Evolutionary conservation across 495 filamentous ascomycete genomes (phyloP).

Genomic region (Podospora fimiseda): DNA sequence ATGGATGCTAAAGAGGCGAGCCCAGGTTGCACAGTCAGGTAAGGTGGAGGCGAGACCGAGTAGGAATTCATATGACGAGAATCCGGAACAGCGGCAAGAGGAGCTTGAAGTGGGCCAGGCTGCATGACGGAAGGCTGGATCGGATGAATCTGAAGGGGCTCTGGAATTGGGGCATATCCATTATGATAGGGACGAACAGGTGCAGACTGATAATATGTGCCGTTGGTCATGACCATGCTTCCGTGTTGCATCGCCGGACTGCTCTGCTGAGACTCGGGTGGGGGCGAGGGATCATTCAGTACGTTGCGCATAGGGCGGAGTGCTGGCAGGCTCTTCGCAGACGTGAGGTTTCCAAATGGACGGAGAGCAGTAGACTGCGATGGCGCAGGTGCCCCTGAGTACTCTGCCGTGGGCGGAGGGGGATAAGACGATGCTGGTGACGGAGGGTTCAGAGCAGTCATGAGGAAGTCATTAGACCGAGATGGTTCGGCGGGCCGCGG

Average conservation of each 20-base stretch:
- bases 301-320: constrained; percentile 33
- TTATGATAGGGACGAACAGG: constrained; percentile 38
- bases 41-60: constrained; percentile 15
- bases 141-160: constrained; percentile 16
- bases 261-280: constrained; percentile 23
- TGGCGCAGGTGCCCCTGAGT: too few relatives aligned
- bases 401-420: constrained; percentile 2
- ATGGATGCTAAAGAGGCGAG: constrained; percentile 16
- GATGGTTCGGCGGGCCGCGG: constrained; percentile 8
- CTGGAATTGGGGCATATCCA: constrained; percentile 27
- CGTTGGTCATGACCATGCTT: constrained; percentile 33
- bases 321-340: constrained; percentile 33
- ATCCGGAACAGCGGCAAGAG: not conserved
- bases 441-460: constrained; percentile 37
- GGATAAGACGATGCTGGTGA: constrained; percentile 10
- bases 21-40: not conserved
- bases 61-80: constrained; percentile 14
- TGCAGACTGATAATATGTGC: constrained; percentile 30
- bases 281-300: constrained; percentile 18
- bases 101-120: constrained; percentile 13
- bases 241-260: constrained; percentile 18
- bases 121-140: constrained; percentile 19
- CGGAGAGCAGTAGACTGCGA: too few relatives aligned
- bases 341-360: too few relatives aligned
- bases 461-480: constrained; percentile 32